Conservation (phyloP, 139 green algal species). For the Auxenochlorella pyrenoidosa region DNA sequence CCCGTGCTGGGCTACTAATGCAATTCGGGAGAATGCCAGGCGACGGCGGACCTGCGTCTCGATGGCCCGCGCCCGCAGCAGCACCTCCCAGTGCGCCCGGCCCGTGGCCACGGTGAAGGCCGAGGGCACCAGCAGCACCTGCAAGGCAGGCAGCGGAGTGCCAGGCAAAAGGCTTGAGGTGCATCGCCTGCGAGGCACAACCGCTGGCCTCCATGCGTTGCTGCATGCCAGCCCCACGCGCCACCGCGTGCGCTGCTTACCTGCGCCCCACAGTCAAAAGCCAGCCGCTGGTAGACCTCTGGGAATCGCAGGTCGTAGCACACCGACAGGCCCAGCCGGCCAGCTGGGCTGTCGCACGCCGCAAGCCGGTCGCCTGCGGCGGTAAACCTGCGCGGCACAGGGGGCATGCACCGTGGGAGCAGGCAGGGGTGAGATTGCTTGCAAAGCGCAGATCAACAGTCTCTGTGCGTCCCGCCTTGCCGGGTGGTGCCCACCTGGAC, state of each 20-base stretch:
- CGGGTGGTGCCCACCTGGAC: slow-evolving; percentile 50
- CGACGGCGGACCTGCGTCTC: slow-evolving; percentile 68
- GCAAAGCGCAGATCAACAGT: not conserved
- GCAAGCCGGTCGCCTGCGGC: slow-evolving; percentile 58
- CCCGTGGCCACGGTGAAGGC: slow-evolving; percentile 76
- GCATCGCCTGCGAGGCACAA: too few relatives aligned
- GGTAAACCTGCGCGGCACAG: not conserved
- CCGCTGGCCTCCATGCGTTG: too few relatives aligned
- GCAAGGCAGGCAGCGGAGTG: not conserved
- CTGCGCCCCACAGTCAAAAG: slow-evolving; percentile 74
- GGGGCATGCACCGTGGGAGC: too few relatives aligned
- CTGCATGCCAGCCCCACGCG: too few relatives aligned
- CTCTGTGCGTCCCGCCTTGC: slow-evolving; percentile 48
- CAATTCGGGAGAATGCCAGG: too few relatives aligned
- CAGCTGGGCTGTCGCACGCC: slow-evolving; percentile 76
- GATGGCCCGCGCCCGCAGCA: slow-evolving; percentile 94
- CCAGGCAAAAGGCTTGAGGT: not conserved
- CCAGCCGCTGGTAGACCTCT: slow-evolving; percentile 89
- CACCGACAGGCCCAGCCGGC: slow-evolving; percentile 84
- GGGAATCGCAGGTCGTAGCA: slow-evolving; percentile 99
- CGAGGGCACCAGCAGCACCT: slow-evolving; percentile 68
- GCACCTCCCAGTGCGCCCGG: slow-evolving; percentile 94
- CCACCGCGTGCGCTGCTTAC: slow-evolving; percentile 47
- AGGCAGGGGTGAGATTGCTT: slow-evolving; percentile 5
- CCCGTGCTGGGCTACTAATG: too few relatives aligned